Evolutionary conservation across 805 yeast species (phyloP).

Genomic region (Ogataea saltuana): DNA sequence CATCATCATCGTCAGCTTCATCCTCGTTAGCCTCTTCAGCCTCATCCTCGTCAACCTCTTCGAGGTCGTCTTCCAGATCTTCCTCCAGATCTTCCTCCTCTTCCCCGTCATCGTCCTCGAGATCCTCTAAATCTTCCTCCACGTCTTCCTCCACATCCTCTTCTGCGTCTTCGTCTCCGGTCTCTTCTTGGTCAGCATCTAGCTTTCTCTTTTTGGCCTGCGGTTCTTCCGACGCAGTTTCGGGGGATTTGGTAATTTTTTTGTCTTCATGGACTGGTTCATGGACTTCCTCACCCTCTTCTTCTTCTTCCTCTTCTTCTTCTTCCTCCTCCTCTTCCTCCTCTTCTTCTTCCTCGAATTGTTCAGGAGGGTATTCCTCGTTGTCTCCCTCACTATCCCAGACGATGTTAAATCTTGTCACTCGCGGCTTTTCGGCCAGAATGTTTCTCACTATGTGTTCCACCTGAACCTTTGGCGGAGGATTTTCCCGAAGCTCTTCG

Average conservation of each 20-base stretch:
- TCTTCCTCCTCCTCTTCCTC: constrained; percentile 56
- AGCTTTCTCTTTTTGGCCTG: constrained; percentile 33
- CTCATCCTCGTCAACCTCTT: constrained; percentile 5
- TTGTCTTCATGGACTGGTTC: constrained; percentile 45
- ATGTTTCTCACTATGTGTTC: constrained; percentile 93
- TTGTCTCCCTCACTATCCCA: constrained; percentile 76
- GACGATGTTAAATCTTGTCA: constrained; percentile 92
- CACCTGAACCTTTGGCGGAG: constrained; percentile 90
- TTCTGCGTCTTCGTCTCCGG: constrained; percentile 25
- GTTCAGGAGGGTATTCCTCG: constrained; percentile 80
- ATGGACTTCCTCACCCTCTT: constrained; percentile 49
- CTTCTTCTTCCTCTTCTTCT: constrained; percentile 63
- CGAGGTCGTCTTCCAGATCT: constrained; percentile 6
- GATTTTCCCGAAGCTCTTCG: constrained; percentile 90
- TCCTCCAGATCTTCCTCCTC: constrained; percentile 18
- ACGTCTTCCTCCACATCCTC: constrained; percentile 35
- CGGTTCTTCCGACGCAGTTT: constrained; percentile 41
- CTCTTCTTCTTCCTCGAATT: constrained; percentile 60
- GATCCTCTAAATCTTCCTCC: constrained; percentile 26
- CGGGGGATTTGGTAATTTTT: constrained; percentile 44
- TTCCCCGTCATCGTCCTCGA: constrained; percentile 28
- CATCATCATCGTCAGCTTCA: constrained; percentile 15
- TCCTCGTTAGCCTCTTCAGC: constrained; percentile 13
- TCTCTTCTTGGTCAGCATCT: constrained; percentile 24
- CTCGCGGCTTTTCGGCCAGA: constrained; percentile 95